Evolutionary conservation across 495 filamentous ascomycete species (phyloP), one percentile per base, ranked within the genome.

Genomic region (Penicillium coffeae): DNA sequence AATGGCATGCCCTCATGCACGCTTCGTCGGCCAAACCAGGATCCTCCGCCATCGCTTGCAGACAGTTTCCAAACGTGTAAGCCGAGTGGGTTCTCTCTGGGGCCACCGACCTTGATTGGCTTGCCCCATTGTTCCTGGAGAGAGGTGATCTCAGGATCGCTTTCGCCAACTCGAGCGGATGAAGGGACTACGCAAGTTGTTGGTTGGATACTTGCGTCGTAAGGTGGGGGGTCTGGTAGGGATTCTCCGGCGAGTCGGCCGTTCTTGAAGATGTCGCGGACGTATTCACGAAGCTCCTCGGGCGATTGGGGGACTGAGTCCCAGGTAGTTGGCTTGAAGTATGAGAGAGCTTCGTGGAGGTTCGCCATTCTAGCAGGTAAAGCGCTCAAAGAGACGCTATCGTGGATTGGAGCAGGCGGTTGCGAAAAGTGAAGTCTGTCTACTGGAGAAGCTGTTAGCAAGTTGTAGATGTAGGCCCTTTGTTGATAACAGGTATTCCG

Each of bases 1-100:
- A 94, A 97, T 0, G 80, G 70, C 16, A 93, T 59, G 0, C 84
- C 83, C 53, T 84, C 80, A 50, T 96, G 90, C 13, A 96, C 74
- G 55, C 88, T 95, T 21, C 89, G 74, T 46, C 93, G 68, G 8
- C 87, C 89, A 66, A 96, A 97, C 92, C 92, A 97, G 3, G 82
- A 74, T 0, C 92, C 93, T 39, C 84, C 84, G 2, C 90, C 86
- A 58, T 96, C 93, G 47, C 84, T 82, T 0, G 85, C 82, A 0
- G 72, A 63, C 20, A 93, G 71, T 61, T 94, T 96, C 68, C 90
- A 95, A 10, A 96, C 79, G 18, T 74, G 69, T 14, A 96, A 79
- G 0, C 77, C 83, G 9, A 89, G 69, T 5, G 88, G 89, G 55
- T 93, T 95, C 6, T 92, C 85, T 51, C 77, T 82, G 0, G 75